Base-by-base conservation (phyloP, 257 asterid species). In the Petrea volubilis region DNA sequence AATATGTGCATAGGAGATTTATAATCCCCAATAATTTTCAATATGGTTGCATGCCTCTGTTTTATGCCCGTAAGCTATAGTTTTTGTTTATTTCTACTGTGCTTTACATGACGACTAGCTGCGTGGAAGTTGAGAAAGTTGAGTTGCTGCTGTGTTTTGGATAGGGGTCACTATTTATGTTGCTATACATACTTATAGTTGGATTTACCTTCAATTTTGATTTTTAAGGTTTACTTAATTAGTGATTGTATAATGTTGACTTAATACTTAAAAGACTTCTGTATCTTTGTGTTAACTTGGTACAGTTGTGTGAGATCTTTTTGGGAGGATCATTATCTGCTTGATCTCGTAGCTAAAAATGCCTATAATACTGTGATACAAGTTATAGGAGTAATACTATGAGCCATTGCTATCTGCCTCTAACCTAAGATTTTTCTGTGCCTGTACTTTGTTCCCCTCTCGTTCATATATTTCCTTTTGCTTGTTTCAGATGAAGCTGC, bases 401-500 rank as follows among this genome's bases (percentile, higher is more conserved):
- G 52, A 23, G 43, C 65, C 66, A 20, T 31, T 20, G 36, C 31
- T 41, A 25, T 44, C 20, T 13, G 25, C 15, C 11, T 57, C 41
- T 47, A 25, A 57, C 33, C 34, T 43, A 13, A 23, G 36, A 21
- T 18, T 47, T 63, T 56, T 40, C 7, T 12, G 74, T 50, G 43
- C 60, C 38, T 28, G 28, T 43, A 64, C 25, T 38, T 36, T 7
- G 43, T 21, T 21, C 52, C 15, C 44, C 17, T 49, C 12, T 41
- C n/a, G 17, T 23, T n/a, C 40, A 40, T 60, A 6, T 13, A 2
- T 52, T 52, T 15, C 6, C 41, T 60, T 55, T 71, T 68, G 10
- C 53, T 72, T 67, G 11, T 60, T 63, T 57, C 75, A 89, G 95
- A 87, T 85, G 97, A 91, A 86, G 86, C 80, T 68, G 86, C 82